Evolutionary conservation across 176 grass and related monocot genomes (phyloP).

Genomic region (Raddia guianensis): DNA sequence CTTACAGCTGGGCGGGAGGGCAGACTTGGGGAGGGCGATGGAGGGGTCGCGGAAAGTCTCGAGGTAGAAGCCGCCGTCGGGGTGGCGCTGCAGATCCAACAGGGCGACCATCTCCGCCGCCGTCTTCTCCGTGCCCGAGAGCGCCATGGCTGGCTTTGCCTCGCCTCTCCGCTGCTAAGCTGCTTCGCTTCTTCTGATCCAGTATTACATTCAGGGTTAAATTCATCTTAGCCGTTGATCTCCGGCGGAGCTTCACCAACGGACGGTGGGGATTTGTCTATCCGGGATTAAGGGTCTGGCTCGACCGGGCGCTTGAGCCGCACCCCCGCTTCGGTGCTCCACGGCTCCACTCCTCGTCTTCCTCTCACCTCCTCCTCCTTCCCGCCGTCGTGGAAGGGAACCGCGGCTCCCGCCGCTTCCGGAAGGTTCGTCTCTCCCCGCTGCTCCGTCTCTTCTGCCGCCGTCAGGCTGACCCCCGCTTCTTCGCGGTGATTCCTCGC

Average conservation of each 20-base stretch:
- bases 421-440: slow-evolving; percentile 4
- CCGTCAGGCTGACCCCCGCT: neutral
- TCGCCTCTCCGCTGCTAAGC: neutral
- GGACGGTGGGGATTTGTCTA: neutral
- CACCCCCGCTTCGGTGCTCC: too few species aligned
- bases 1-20: slow-evolving; percentile 70
- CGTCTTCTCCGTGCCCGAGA: slow-evolving; percentile 44
- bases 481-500: neutral
- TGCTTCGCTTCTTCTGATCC: neutral
- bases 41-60: slow-evolving; percentile 83
- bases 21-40: slow-evolving; percentile 62
- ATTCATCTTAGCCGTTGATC: neutral
- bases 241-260: neutral
- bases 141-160: slow-evolving; percentile 36
- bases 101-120: slow-evolving; percentile 60
- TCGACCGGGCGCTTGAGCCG: neutral
- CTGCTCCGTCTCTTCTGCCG: neutral
- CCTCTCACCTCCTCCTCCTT: neutral
- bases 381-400: slow-evolving; percentile 35
- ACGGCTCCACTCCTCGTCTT: neutral
- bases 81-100: slow-evolving; percentile 73
- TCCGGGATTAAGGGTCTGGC: neutral
- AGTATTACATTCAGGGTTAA: neutral
- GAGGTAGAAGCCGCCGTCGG: slow-evolving; percentile 71
- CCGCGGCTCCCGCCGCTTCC: slow-evolving; percentile 3